phyloP scores from a whole-genome alignment of 2,329 filamentous ascomycete genomes.

The Pseudogymnoascus verrucosus region DNA sequence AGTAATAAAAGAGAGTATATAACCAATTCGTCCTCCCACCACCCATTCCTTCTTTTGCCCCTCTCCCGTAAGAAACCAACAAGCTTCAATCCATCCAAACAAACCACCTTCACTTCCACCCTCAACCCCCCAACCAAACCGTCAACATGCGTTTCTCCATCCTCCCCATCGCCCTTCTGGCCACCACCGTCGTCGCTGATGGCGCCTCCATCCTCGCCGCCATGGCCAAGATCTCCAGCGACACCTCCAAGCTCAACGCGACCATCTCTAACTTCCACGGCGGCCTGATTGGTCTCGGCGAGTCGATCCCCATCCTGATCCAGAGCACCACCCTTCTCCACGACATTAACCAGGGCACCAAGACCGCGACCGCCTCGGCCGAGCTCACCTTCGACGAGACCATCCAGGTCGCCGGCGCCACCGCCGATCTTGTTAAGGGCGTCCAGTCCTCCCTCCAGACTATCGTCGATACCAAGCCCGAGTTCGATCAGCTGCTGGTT shows the following conservation, averaged over 20 bases:
- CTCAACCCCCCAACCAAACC: not conserved
- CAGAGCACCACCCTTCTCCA: conserved; percentile 33
- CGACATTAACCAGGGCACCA: conserved; percentile 33
- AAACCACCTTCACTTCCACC: not conserved
- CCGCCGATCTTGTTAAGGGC: not conserved
- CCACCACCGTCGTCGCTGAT: conserved; percentile 19
- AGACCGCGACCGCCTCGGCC: conserved; percentile 31
- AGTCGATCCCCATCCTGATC: conserved; percentile 31
- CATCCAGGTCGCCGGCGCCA: conserved; percentile 31
- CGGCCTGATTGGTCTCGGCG: conserved; percentile 13
- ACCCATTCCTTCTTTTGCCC: not conserved
- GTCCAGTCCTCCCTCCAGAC: conserved; percentile 13
- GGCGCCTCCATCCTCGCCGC: conserved; percentile 19
- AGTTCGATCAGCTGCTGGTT: conserved; percentile 37
- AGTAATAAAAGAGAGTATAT: not conserved
- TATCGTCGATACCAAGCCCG: conserved; percentile 29
- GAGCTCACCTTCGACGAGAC: conserved; percentile 33
- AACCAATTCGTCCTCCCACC: not conserved
- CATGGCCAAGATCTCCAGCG: conserved; percentile 17
- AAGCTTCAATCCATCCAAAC: not conserved
- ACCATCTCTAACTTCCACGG: conserved; percentile 14
- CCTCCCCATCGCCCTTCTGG: conserved; percentile 14
- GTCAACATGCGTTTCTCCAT: conserved; percentile 17
- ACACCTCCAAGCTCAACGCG: conserved; percentile 17
- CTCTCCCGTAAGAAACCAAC: not conserved